Base-by-base conservation (phyloP, 2,329 filamentous ascomycete genomes). In the Phialemoniopsis sp. region DNA sequence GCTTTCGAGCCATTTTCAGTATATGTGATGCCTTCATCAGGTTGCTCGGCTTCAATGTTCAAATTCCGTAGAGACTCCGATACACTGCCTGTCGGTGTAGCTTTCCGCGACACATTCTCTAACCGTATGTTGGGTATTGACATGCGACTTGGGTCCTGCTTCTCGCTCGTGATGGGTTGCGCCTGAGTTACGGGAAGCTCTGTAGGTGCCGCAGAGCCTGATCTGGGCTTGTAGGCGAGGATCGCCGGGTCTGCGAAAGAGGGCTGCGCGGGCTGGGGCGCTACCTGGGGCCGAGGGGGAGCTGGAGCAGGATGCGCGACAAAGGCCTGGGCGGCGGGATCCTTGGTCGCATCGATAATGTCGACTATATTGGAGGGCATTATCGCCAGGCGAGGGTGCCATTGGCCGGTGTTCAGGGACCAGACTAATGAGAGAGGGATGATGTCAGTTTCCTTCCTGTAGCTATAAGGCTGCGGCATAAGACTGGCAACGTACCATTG, bases 401-500 rank as follows among this genome's bases (percentile, higher is more conserved):
- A 73, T 61, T 73, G 53, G 16, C 49, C 47, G 8, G 55, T 59
- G 36, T 63, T 57, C 47, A 64, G 48, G 15, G 60, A 52, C 46
- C 63, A 68, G 28, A 69, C 66, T 70, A 39, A 18, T 13, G 31
- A 15, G 16, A 19, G 21, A 32, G 32, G 18, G 13, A 10, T 10
- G 21, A 10, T 10, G 10, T 26, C 10, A 26, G 21, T 10, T 26
- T n/a, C n/a, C n/a, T n/a, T n/a, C n/a, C n/a, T n/a, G n/a, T n/a
- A n/a, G 21, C 21, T 10, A 26, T 6, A 10, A 26, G 10, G 21
- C 21, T 26, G 21, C 21, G 21, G 10, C 10, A 26, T 10, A 6
- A 26, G 15, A 13, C 10, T n/a, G 13, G 30, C 45, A 40, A 53
- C 72, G 43, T 66, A 89, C 87, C 87, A 66, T 93, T 78, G 41